Conservation (phyloP, 2,329 filamentous ascomycete species). For the Teratosphaeria pseudoeucalypti region DNA sequence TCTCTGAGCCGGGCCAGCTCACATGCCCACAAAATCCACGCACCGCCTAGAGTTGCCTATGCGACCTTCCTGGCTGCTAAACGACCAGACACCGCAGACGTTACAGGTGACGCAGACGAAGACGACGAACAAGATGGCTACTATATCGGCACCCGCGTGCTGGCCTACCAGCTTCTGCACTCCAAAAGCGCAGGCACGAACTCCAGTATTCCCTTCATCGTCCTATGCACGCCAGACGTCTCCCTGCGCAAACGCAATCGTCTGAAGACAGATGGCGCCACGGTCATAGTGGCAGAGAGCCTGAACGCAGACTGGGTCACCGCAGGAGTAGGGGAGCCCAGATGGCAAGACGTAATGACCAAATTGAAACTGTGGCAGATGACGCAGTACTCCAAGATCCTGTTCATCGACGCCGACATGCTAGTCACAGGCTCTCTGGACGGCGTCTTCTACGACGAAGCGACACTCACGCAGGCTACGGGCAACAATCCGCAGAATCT, state of each 20-base stretch:
- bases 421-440: constrained; percentile 17
- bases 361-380: constrained; percentile 28
- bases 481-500: constrained; percentile 12
- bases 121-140: constrained; percentile 22
- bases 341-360: constrained; percentile 27
- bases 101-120: constrained; percentile 11
- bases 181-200: constrained; percentile 26
- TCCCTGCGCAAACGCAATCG: constrained; percentile 25
- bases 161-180: constrained; percentile 30
- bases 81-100: constrained; percentile 13
- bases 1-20: neutral
- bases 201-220: constrained; percentile 27
- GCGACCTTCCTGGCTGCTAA: constrained; percentile 28
- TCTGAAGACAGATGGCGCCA: constrained; percentile 27
- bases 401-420: constrained; percentile 26
- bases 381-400: constrained; percentile 24
- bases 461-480: constrained; percentile 23
- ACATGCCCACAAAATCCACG: constrained; percentile 1
- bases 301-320: constrained; percentile 6
- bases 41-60: constrained; percentile 26
- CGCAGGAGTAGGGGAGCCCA: constrained; percentile 14
- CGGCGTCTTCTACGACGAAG: constrained; percentile 28
- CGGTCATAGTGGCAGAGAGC: constrained; percentile 24
- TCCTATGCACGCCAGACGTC: constrained; percentile 28
- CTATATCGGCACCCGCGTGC: constrained; percentile 25